Percentiles rank a stretch among this genome's conserved stretches.
phyloP scores from a whole-genome alignment of 768 basidiomycete species.

The Leccinum olivaceopallidum region DNA sequence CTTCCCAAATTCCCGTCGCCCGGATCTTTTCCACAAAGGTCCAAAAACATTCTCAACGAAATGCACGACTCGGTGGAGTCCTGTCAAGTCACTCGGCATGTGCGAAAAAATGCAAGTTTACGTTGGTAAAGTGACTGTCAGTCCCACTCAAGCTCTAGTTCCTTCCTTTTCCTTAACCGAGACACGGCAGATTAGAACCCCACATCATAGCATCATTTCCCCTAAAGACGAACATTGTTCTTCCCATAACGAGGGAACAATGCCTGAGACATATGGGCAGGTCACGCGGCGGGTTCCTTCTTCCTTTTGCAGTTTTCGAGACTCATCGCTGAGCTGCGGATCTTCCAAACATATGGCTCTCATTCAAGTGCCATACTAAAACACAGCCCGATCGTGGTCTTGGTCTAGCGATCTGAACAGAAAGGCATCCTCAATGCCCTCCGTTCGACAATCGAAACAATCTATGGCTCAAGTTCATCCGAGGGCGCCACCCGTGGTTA shows the following conservation, averaged over 20 bases:
- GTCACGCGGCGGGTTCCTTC: background rate
- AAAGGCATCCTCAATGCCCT: conserved; percentile 10
- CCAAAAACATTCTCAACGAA: background rate
- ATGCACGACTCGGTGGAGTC: conserved; percentile 11
- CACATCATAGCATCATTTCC: conserved; percentile 7
- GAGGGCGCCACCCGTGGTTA: conserved; percentile 26
- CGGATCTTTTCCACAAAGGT: conserved; percentile 25
- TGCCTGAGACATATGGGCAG: conserved; percentile 20
- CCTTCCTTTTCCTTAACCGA: conserved; percentile 27
- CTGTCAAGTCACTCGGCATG: conserved; percentile 4
- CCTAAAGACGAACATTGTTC: conserved; percentile 28
- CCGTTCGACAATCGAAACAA: conserved; percentile 8
- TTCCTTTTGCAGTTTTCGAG: conserved; percentile 6
- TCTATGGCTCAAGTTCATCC: conserved; percentile 16
- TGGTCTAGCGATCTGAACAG: conserved; percentile 7
- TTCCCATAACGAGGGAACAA: conserved; percentile 36
- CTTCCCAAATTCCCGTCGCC: conserved; percentile 20
- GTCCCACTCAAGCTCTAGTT: conserved; percentile 6
- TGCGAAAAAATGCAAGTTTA: conserved; percentile 21
- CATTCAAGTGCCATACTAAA: conserved; percentile 14
- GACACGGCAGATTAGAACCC: conserved; percentile 18
- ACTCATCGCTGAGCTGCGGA: conserved; percentile 3
- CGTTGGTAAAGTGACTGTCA: conserved; percentile 21
- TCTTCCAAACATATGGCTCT: conserved; percentile 18
- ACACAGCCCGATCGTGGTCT: conserved; percentile 17